Conservation (phyloP, 805 yeast genomes). For the Candida palmyrensis region DNA sequence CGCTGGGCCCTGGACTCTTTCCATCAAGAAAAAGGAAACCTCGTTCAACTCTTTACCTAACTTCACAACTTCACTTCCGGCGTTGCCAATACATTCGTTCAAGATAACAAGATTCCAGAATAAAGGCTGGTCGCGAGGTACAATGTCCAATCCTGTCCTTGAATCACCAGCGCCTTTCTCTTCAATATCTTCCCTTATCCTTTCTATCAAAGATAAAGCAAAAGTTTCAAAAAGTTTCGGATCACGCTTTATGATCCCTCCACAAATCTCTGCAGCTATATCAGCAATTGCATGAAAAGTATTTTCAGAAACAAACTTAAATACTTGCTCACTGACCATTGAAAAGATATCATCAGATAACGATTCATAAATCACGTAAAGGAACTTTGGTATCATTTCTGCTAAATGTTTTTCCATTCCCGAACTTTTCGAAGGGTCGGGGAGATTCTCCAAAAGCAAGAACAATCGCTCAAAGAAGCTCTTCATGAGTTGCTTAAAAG, state of each 20-base stretch:
- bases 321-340: slow-evolving; percentile 41
- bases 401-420: slow-evolving; percentile 47
- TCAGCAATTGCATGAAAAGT: slow-evolving; percentile 58
- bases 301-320: slow-evolving; percentile 55
- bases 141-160: slow-evolving; percentile 59
- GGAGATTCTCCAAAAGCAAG: slow-evolving; percentile 61
- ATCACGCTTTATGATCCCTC: slow-evolving; percentile 63
- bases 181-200: slow-evolving; percentile 59
- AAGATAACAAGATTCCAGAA: slow-evolving; percentile 67
- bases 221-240: slow-evolving; percentile 43
- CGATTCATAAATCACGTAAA: slow-evolving; percentile 47
- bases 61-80: slow-evolving; percentile 46
- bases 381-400: slow-evolving; percentile 30
- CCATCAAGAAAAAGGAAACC: slow-evolving; percentile 41
- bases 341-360: slow-evolving; percentile 52
- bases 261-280: slow-evolving; percentile 66
- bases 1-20: slow-evolving; percentile 57
- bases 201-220: slow-evolving; percentile 41
- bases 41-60: slow-evolving; percentile 42
- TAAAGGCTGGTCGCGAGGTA: slow-evolving; percentile 74
- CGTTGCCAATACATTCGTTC: slow-evolving; percentile 65
- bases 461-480: slow-evolving; percentile 56
- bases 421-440: slow-evolving; percentile 49
- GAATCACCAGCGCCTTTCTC: slow-evolving; percentile 79
- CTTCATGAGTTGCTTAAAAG: slow-evolving; percentile 57